A percentile compares a stretch with the other conserved stretches of the same genome.
These are phyloP conservation scores for Rhynchospora tenuis DNA, from an alignment of 176 grass and related monocot species.

Conservation along the genomic window DNA sequence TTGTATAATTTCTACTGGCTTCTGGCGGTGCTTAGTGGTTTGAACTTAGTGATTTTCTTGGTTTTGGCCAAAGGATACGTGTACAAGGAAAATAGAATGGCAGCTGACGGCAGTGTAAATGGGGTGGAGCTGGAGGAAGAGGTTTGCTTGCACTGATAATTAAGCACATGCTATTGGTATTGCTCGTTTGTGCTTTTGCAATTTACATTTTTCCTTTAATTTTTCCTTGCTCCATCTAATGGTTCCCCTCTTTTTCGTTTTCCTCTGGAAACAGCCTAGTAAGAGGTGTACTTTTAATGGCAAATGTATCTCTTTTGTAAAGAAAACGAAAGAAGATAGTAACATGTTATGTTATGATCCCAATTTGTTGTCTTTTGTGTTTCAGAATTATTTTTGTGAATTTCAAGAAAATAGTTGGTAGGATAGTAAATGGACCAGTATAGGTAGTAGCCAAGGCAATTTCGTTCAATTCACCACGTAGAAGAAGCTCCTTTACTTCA, in stretches of 20 bases:
- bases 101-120: conserved; percentile 7
- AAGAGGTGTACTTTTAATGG: conserved; percentile 17
- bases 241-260: neutral
- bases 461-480: too few species aligned
- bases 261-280: neutral
- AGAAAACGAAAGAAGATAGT: neutral
- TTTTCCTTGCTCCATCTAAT: neutral
- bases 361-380: neutral
- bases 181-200: neutral
- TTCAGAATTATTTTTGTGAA: neutral
- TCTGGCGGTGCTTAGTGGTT: conserved; percentile 43
- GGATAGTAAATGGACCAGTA: neutral
- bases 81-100: conserved; percentile 81
- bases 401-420: neutral
- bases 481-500: too few species aligned
- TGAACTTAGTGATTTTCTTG: conserved; percentile 51
- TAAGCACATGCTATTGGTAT: neutral
- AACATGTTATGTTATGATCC: neutral
- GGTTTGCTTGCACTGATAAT: conserved; percentile 23
- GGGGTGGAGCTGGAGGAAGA: conserved; percentile 72
- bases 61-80: conserved; percentile 52
- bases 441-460: neutral
- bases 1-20: conserved; percentile 96
- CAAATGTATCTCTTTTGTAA: neutral
- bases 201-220: neutral